Base-by-base conservation (phyloP, 106 monocot genomes). In the Dendrobium officinale region DNA sequence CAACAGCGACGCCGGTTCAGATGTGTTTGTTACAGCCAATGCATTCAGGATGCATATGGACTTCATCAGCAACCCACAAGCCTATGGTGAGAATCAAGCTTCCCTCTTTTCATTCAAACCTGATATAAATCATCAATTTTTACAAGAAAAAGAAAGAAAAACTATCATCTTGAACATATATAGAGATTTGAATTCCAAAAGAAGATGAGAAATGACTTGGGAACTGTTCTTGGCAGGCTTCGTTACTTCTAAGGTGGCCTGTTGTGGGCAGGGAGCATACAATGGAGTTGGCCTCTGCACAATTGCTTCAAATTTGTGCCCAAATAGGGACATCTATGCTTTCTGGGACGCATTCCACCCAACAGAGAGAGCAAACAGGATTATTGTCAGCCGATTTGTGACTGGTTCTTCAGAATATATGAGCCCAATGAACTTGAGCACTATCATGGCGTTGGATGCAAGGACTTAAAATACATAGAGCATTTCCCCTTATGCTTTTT, bases 311-410 rank as follows among this genome's bases (percentile, higher is more conserved):
- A 95, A 83, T 83, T 42, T 95, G 24, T 95, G 95, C 82, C 75
- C 90, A 3, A 79, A 92, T 77, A 74, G 95, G 16, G 42, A 79
- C 43, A 5, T 78, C 11, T 87, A 88, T 42, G 92, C 84, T 1
- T 95, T 95, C 82, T 95, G 95, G 95, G 95, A 95, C 64, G 67
- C 85, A 5, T 95, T 79, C 82, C 95, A 95, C 59, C 95, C 95
- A 1, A 55, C 90, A 0, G 88, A 95, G 88, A 90, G 45, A 56
- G 95, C 95, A 3, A 92, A 90, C 84, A 45, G 92, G 43, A 87
- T 92, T 79, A 87, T 95, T 37, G 95, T 92, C 42, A 74, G 59
- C 88, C 90, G 85, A 44, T 68, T 92, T 79, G 77, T 92, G 86
- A 79, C 78, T 18, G 95, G 88, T 0, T 74, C 85, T 0, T 17